Evolutionary conservation across 495 filamentous ascomycete species (phyloP), one percentile per base, ranked within the genome.

Genomic region (Collariella sp.): DNA sequence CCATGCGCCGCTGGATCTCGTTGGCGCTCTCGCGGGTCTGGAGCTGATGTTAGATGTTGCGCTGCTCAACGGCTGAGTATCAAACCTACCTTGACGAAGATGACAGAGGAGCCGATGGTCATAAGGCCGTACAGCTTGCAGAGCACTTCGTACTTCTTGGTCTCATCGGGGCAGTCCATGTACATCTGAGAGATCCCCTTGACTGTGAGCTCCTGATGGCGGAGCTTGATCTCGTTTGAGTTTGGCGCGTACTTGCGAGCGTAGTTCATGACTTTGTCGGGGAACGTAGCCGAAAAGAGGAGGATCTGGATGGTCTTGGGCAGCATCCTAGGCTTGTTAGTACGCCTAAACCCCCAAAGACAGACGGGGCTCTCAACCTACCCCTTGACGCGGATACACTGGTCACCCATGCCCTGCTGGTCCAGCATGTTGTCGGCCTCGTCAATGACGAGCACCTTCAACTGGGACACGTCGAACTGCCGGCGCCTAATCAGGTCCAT

Each of bases 391-490:
- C 91, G 85, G 50, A 88, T 77, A 67, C 90, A 96, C 72, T 97
- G 93, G 54, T 96, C 94, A 51, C 91, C 91, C 49, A 99, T 70
- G 24, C 94, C 94, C 71, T 95, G 88, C 70, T 88, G 84, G 59
- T 97, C 94, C 55, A 81, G 75, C 91, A 96, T 95, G 72, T 95
- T 95, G 69, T 96, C 91, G 31, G 91, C 91, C 68, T 96, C 91
- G 65, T 96, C 91, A 41, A 96, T 73, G 49, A 94, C 88, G 50
- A 96, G 78, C 16, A 95, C 79, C 70, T 82, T 84, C 46, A 96
- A 68, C 23, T 82, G 69, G 7, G 68, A 77, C 0, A 79, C 68
- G 46, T 88, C 76, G 54, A 96, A 76, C 58, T 81, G 76, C 50
- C 82, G 79, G 54, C 80, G 79, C 60, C 83, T 82, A 63, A 96